Base-by-base conservation (phyloP, 192 early-diverging fungal species). In the Coemansia sp. region DNA sequence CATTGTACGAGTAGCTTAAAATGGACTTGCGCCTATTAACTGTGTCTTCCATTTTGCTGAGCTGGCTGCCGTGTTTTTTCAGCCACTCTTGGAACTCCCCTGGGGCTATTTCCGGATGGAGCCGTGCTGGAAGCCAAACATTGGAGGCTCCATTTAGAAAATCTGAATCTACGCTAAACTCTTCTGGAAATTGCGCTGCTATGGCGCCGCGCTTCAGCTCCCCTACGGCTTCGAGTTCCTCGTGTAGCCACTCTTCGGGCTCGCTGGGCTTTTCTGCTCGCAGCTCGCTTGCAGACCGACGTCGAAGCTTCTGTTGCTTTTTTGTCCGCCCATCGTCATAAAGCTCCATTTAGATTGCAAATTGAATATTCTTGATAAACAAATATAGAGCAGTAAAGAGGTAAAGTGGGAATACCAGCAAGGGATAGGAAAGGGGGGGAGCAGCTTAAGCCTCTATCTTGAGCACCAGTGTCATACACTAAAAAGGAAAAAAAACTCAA, bases 81-180 rank as follows among this genome's bases (percentile, higher is more conserved):
- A 81, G 47, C 80, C 74, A 79, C 51, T 68, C 71, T 43, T 73
- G 71, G 57, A 79, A 81, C 63, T 81, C 80, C 18, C 67, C 69
- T 2, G 81, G 81, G 9, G 81, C 81, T 46, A 82, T 74, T 59
- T 82, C 81, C 1, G 81, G 81, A 21, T 82, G 81, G 47, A 80
- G 48, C 33, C 74, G 63, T n/a, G 81, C 81, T n/a, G 81, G 81
- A 10, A 82, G 63, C 81, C 81, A 82, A 18, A 82, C 69, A 35
- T 79, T 70, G 13, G 70, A 55, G 30, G 61, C 66, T 9, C 62
- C 65, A 44, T 63, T 66, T 4, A 78, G 63, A 47, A 77, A 57
- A 54, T 70, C 67, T 1, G 74, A 70, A 37, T 78, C 74, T 0
- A 78, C 57, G 37, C 57, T 78, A 54, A 78, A 78, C 45, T 82